Evolutionary conservation across 2,329 filamentous ascomycete species (phyloP), one percentile per base, ranked within the genome.

Genomic region (Cladobotryum protrusum): DNA sequence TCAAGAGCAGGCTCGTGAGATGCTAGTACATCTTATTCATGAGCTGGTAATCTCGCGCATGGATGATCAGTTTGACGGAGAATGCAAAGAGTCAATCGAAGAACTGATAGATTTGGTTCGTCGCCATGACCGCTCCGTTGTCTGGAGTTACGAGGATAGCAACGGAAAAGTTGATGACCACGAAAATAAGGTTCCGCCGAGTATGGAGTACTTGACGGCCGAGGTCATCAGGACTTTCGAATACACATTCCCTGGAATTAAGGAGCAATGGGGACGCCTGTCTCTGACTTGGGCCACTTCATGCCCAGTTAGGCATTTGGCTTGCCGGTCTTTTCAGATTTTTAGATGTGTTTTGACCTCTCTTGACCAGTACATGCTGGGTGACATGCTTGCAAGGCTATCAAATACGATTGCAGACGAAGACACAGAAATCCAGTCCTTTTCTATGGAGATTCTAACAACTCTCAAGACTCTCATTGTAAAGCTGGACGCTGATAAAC

Each of bases 401-500:
- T 97, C 92, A 2, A 99, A 97, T 66, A 99, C 93, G 0, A 93
- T 99, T 60, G 91, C 95, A 0, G 92, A 97, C 56, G 90, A 96
- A 58, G 89, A 96, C 61, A 81, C 84, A 0, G 92, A 97, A 68
- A 95, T 96, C 48, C 89, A 96, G 61, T 92, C 90, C 0, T 99
- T 99, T 62, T 95, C 93, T 0, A 92, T 97, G 85, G 95, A 99
- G 64, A 97, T 99, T 50, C 70, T 99, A 47, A 96, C 91, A 0
- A 99, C 95, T 0, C 68, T 99, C 46, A 91, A 95, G 63, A 90
- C 90, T 0, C 86, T 99, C 41, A 95, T 99, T 50, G 80, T 83
- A 57, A 93, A 92, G 49, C 73, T 97, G 24, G 85, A 91, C 17
- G 77, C 86, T 0, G 80, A 86, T 35, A 86, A 91, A 63, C 76